Evolutionary conservation across 2,329 filamentous ascomycete species (phyloP), one percentile per base, ranked within the genome.

Genomic region (Pestalotiopsis sp.): DNA sequence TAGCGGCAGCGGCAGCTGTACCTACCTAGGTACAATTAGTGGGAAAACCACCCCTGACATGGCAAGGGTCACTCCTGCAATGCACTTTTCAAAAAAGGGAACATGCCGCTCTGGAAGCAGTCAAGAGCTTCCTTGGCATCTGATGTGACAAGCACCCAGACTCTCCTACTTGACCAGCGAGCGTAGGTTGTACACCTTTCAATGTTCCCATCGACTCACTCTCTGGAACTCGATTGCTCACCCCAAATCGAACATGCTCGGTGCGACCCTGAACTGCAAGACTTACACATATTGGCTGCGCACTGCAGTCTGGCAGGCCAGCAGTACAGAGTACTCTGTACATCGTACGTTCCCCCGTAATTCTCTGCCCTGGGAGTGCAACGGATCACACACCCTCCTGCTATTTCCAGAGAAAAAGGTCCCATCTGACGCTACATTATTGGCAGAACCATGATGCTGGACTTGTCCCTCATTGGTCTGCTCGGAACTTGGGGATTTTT

Each of bases 381-480:
- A 13, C 14, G 45, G 45, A 52, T 20, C 14, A 58, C 56, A 27
- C 57, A 59, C 57, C 57, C 57, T 17, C 27, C 23, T 59, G 9
- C 23, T n/a, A 11, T 7, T 36, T 17, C 13, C 57, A 36, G 31
- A 36, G 31, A 36, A 36, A 36, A 36, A 9, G 31, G 9, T 1
- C 4, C 23, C 57, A 27, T 27, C 14, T 36, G n/a, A 20, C 38
- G 61, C 38, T 36, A 39, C 23, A 25, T 64, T 36, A 49, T 13
- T 56, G 63, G 63, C 63, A 66, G 63, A 66, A 66, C 63, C 63
- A 49, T 27, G 23, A 49, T 23, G 63, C 63, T 66, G 63, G 63
- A 49, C 39, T 45, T 17, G 45, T 20, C 41, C 27, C 49, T 66
- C 45, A 66, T 66, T 66, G 63, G 63, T 38, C 63, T 66, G 63